Base-by-base conservation (phyloP, 495 filamentous ascomycete species). In the Trichoderma virens region DNA sequence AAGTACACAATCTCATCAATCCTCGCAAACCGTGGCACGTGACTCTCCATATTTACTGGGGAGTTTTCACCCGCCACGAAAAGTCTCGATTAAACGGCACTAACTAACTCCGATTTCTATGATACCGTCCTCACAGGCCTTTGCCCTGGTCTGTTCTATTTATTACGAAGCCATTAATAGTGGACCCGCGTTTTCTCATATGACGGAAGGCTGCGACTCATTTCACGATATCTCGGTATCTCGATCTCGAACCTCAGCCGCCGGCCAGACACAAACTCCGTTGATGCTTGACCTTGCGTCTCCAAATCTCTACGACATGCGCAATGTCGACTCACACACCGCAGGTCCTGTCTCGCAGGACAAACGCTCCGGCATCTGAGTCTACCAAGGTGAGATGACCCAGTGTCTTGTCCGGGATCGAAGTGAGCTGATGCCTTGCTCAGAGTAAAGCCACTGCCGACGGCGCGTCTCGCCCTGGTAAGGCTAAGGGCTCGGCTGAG, bases 291-390 rank as follows among this genome's bases (percentile, higher is more conserved):
- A 5, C 28, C 13, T 6, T 30, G 23, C 51, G 7, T 13, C 51
- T 56, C 11, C 25, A 56, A 56, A 56, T 56, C 51, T 18, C 7
- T 56, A 30, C 51, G 51, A 56, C 25, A 56, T 56, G 51, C 51
- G 25, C 51, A 56, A 56, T 56, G 51, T 56, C 51, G 23, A 56
- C 51, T 27, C 51, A 56, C 28, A n/a, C 51, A 30, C 76, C 75
- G 4, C 74, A 73, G 67, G 66, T 72, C 54, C 66, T 76, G 31
- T 70, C 68, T 18, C 71, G 72, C 51, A 75, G 70, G 60, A 35
- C 71, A 5, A 74, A 76, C 56, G 51, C 51, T 16, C 1, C 51
- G 27, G 27, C 51, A 56, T 13, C 18, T 30, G 51, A 56, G 11
- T 56, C 51, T 56, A 27, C 51, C 51, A 56, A 56, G 51, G 51